Base-by-base conservation (phyloP, 1,284 basidiomycete genomes). In the Boletus calvinii region DNA sequence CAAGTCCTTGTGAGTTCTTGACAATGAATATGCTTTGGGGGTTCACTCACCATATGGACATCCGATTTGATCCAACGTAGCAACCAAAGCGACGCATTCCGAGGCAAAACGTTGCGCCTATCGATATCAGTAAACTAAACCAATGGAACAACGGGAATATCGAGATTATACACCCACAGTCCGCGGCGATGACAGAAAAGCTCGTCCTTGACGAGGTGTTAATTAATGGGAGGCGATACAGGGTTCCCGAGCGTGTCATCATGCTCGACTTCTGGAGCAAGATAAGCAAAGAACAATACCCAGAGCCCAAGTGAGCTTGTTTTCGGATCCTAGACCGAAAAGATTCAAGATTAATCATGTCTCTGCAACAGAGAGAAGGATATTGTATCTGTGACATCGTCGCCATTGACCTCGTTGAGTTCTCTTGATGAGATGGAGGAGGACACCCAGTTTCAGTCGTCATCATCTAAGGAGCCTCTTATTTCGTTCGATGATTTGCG, bases 201-300 rank as follows among this genome's bases (percentile, higher is more conserved):
- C 74, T 87, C 38, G 64, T 75, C 35, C 80, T 85, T 5, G 88
- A 91, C 58, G 88, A 91, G 59, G 83, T 90, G 11, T 71, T 87
- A 48, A 91, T 91, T 59, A 91, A 90, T 61, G 90, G 90, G 38
- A 83, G 92, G 55, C 82, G 89, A 46, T 98, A 95, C 72, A 80
- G 94, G 58, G 86, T 99, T n/a, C 96, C 96, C 2, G 97, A 99
- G 69, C 83, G 86, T 57, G 80, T 94, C 43, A 90, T 99, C 58
- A 80, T 91, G 48, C 79, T 98, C 45, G 96, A 98, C 68, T 99
- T 99, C 64, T 99, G 96, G 95, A 86, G 84, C 54, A 94, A 90
- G 71, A 73, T 92, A 53, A 78, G 80, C 59, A 78, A 73, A 56
- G 68, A 68, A 31, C 72, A 73, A 35, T 62, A 68, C 46, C 69